phyloP scores from a whole-genome alignment of 1,139 yeast species.

The Lodderomyces margitis region DNA sequence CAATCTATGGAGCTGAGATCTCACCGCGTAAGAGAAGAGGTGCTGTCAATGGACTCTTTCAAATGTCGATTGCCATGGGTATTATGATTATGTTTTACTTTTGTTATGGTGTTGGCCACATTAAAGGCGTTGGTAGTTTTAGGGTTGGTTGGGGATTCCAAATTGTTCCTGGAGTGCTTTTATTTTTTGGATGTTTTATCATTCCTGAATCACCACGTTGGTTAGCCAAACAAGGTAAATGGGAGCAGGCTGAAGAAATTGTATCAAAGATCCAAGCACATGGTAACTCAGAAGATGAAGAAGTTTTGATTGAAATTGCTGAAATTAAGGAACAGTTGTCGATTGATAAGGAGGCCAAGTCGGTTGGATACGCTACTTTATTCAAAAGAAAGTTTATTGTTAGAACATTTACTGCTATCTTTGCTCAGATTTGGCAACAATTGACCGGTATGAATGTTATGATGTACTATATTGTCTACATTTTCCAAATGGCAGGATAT shows the following conservation, averaged over 20 bases:
- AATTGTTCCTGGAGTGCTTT: slow-evolving; percentile 55
- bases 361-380: slow-evolving; percentile 43
- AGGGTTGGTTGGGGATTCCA: slow-evolving; percentile 71
- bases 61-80: slow-evolving; percentile 69
- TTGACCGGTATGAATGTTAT: slow-evolving; percentile 67
- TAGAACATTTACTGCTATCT: slow-evolving; percentile 49
- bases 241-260: slow-evolving; percentile 61
- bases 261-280: slow-evolving; percentile 54
- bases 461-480: slow-evolving; percentile 61
- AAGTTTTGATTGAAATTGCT: slow-evolving; percentile 55
- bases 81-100: slow-evolving; percentile 59
- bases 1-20: slow-evolving; percentile 73
- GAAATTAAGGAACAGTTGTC: slow-evolving; percentile 54
- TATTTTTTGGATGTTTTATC: slow-evolving; percentile 47
- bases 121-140: slow-evolving; percentile 52
- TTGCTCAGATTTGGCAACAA: slow-evolving; percentile 61
- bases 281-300: slow-evolving; percentile 52
- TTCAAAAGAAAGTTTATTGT: slow-evolving; percentile 46
- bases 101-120: slow-evolving; percentile 56
- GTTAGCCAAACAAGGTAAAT: slow-evolving; percentile 60
- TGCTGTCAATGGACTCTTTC: slow-evolving; percentile 62
- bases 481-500: slow-evolving; percentile 59
- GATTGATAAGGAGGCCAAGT: slow-evolving; percentile 33
- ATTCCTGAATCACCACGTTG: slow-evolving; percentile 78
- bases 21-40: slow-evolving; percentile 68